Conservation (phyloP, 768 basidiomycete genomes). For the Grammothele lineata region DNA sequence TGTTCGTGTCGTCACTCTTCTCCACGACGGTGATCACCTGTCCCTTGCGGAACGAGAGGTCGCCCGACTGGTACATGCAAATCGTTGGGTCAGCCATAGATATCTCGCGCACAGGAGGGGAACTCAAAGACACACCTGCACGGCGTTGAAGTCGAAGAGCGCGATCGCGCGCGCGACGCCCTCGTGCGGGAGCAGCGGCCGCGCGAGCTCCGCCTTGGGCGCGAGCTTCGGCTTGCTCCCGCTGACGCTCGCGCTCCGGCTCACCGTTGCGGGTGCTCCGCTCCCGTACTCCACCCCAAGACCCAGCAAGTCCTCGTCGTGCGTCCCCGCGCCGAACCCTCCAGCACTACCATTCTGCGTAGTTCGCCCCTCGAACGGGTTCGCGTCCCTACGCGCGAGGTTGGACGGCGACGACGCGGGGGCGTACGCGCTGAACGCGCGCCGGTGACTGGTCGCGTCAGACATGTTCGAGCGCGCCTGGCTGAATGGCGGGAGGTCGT, state of each 20-base stretch:
- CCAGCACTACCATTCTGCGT: too few species aligned
- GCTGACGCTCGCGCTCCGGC: slow-evolving; percentile 2
- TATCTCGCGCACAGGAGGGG: neutral
- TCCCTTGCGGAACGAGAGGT: slow-evolving; percentile 72
- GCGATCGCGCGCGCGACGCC: slow-evolving; percentile 73
- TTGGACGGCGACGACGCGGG: slow-evolving; percentile 9
- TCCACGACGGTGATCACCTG: slow-evolving; percentile 67
- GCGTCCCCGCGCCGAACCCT: neutral
- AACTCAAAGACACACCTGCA: slow-evolving; percentile 46
- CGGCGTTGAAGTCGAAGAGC: slow-evolving; percentile 66
- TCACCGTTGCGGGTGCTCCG: slow-evolving; percentile 5
- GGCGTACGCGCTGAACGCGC: slow-evolving; percentile 30
- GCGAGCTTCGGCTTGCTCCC: slow-evolving; percentile 30
- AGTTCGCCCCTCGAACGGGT: slow-evolving; percentile 17
- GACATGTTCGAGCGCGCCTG: slow-evolving; percentile 27
- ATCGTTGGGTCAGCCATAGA: neutral
- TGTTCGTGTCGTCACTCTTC: slow-evolving; percentile 68
- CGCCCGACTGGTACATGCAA: slow-evolving; percentile 46
- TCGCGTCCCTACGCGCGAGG: neutral
- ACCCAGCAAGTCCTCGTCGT: slow-evolving; percentile 13
- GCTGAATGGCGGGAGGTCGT: slow-evolving; percentile 31
- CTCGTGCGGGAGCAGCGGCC: slow-evolving; percentile 48
- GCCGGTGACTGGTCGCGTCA: slow-evolving; percentile 28
- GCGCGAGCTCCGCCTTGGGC: slow-evolving; percentile 46
- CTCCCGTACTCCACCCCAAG: neutral